phyloP scores from a whole-genome alignment of 805 yeast genomes.

The Yarrowia phangngaensis region DNA sequence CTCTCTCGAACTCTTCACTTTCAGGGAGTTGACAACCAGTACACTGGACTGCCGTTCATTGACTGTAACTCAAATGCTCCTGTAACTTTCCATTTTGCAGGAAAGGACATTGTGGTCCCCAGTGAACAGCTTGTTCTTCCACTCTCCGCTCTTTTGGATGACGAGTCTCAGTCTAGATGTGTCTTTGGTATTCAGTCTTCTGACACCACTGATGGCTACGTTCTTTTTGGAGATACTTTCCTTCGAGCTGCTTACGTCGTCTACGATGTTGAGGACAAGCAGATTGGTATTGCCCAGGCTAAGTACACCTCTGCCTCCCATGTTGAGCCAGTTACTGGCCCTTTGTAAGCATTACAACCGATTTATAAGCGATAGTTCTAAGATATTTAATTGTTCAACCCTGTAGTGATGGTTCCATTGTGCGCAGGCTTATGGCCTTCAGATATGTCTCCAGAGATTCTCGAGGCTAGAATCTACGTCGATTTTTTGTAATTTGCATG shows the following conservation, averaged over 20 bases:
- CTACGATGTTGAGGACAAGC: constrained; percentile 55
- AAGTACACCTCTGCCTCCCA: constrained; percentile 33
- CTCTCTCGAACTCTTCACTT: constrained; percentile 36
- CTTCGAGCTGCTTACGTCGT: constrained; percentile 62
- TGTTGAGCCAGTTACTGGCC: constrained; percentile 34
- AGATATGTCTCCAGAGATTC: no score
- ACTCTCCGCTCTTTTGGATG: constrained; percentile 68
- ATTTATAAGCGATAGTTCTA: no score
- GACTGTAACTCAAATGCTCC: constrained; percentile 82
- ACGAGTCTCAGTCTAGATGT: constrained; percentile 93
- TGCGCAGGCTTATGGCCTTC: no score
- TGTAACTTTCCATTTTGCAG: constrained; percentile 81
- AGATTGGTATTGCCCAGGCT: constrained; percentile 56
- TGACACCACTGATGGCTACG: constrained; percentile 53
- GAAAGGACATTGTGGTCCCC: constrained; percentile 86
- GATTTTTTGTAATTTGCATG: no score
- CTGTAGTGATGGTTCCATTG: no score
- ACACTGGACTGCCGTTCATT: constrained; percentile 76
- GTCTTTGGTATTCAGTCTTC: constrained; percentile 98
- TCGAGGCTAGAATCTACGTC: no score
- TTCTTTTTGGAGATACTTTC: constrained; percentile 55
- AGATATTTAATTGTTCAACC: no score
- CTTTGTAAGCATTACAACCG: no score
- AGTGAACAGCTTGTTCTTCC: constrained; percentile 58
- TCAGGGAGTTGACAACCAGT: constrained; percentile 78